Base-by-base conservation (phyloP, 208 protist genomes). In the Herpetomonas tarakana region DNA sequence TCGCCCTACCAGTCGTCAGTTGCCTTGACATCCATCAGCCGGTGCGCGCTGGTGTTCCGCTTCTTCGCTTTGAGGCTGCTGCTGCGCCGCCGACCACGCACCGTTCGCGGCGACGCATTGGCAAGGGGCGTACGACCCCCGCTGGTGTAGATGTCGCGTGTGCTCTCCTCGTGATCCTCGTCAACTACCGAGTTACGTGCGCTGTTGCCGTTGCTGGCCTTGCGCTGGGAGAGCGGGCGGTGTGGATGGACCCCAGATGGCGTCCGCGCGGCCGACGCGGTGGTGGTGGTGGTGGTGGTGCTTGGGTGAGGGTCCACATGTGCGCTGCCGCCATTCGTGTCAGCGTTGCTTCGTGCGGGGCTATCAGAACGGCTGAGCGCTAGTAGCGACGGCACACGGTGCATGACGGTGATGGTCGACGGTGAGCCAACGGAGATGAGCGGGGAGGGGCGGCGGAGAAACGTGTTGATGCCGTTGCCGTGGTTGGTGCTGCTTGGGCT, bases 1-100 rank as follows among this genome's bases (percentile, higher is more conserved):
- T n/a, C n/a, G n/a, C 26, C n/a, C 65, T 71, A 81, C 78, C 75
- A 86, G 26, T 81, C 70, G 30, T 66, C 72, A 14, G 65, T 54
- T 0, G 65, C 52, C 45, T 54, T 78, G 4, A 83, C 25, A 29
- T 74, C 74, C 0, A 52, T 56, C n/a, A 83, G 46, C 29, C 65
- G 78, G 26, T 65, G 64, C 1, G 52, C 58, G 44, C 72, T 83
- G 49, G 22, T 68, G n/a, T 56, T 77, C 44, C 14, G 58, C 47
- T 22, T 65, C 50, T n/a, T 58, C 69, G 28, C 58, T 62, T 45
- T 59, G 58, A 67, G 67, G 25, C 64, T 65, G 2, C 54, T 24
- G 50, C 51, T 75, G 27, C 68, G 64, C 16, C 65, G 46, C 7
- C 56, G 56, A 12, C 35, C 35, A 41, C 35, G 35, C 9, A 41